Base-by-base conservation (phyloP, 768 basidiomycete genomes). In the Mycena amicta region DNA sequence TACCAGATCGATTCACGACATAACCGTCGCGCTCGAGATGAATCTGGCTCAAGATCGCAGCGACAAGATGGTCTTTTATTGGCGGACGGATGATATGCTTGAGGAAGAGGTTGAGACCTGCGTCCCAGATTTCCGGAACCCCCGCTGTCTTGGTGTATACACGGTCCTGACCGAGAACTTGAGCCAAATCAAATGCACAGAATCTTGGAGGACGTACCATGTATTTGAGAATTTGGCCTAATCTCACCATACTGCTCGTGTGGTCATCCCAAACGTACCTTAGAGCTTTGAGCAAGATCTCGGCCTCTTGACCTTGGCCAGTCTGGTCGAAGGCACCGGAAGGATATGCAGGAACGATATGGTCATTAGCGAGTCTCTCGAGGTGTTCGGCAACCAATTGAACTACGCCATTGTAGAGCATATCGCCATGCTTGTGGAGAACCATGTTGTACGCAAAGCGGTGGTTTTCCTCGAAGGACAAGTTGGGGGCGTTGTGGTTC, bases 391-490 rank as follows among this genome's bases (percentile, higher is more conserved):
- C 77, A 41, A 99, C 84, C 29, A 98, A 85, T 46, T 81, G 74
- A 56, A 80, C 87, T 43, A 96, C 86, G 4, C 95, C 95, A 31
- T 87, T 86, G 74, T 98, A 98, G 23, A 99, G 79, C 74, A 82
- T 84, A 56, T 89, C 87, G 2, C 93, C 94, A 53, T 89, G 83
- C 70, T 91, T 92, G 68, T 88, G 83, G 3, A 97, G 82, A 4
- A 97, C 95, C 83, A 98, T 87, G 70, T 95, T 94, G 75, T 97
- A 97, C 20, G 89, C 93, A 71, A 90, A 94, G 41, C 96, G 84
- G 71, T 97, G 93, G 64, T 93, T 92, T 75, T 95, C 95, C 71
- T 98, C 93, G 65, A 90, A 95, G 22, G 89, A 91, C 30, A 99
- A 83, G 66, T 87, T 88, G 50, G 86, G 84, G 3, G 94, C 93